Evolutionary conservation across 306 rosid genomes (phyloP), one percentile per base, ranked within the genome.

Genomic region (Mucuna pruriens): DNA sequence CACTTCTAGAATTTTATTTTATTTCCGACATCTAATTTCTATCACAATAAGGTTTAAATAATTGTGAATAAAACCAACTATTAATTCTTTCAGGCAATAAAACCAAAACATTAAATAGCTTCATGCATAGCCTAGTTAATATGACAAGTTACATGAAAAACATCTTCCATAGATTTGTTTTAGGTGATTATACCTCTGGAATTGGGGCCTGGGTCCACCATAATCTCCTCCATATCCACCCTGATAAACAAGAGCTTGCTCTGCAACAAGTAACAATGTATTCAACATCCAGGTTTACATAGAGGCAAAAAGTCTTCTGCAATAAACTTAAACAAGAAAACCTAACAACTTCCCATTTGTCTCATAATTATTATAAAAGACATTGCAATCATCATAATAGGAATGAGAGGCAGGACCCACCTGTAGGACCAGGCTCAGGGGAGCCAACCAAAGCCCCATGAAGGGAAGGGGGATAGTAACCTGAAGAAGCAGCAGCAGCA

Each of bases 401-500:
- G 78, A 85, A 81, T 64, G 57, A 46, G 16, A 69, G 63, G 7
- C 12, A 55, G 13, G 74, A 75, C 76, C 22, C 71, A 95, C 99
- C 97, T 26, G 80, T 57, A 64, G 87, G 86, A 72, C 88, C 74
- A 71, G 94, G 90, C 76, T 91, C 93, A 1, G 93, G 97, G 33
- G 89, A 71, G 63, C 89, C 71, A 72, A 88, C 88, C 91, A 95
- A 84, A 78, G 87, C 97, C 29, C 91, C 87, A 5, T 90, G 97
- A 84, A 93, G 68, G 20, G 97, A 95, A 84, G 97, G 95, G 3
- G 97, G 97, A 80, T 91, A 95, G 46, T 73, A 70, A 51, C 90
- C 88, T 73, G 90, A 62, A 36, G 86, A 60, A 84, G 76, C 67
- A 64, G 91, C 81, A 44, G 91, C 91, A 6, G 99, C 97, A 22